Evolutionary conservation across 2,329 filamentous ascomycete genomes (phyloP), one percentile per base, ranked within the genome.

Genomic region (Talaromyces pinophilus): DNA sequence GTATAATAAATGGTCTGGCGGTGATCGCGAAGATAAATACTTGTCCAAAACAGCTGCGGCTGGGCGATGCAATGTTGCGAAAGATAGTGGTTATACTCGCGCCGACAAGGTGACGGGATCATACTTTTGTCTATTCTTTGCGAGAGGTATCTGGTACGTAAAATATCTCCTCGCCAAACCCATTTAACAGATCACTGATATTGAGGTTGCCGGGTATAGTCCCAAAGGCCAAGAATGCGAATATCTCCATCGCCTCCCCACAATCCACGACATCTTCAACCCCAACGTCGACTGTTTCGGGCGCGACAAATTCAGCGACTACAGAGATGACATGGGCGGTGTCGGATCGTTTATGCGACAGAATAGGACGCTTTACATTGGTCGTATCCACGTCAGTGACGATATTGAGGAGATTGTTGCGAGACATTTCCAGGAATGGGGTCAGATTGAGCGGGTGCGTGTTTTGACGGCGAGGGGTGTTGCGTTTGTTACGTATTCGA

Each of bases 331-430:
- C 77, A 98, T 99, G 95, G 93, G 94, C 63, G 96, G 96, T 70
- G 93, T 97, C 1, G 95, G 95, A 30, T 92, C 88, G 68, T 99
- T 99, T 75, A 90, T 93, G 87, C 86, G 95, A 25, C 92, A 96
- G 75, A 99, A 99, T 76, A 86, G 95, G 38, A 99, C 95, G 0
- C 83, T 99, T 5, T 99, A 99, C 73, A 87, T 97, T 0, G 95
- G 95, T 5, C 85, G 93, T 59, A 97, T 99, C 77, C 92, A 97
- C 77, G 94, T 97, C 42, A 94, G 90, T 13, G 95, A 98, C 77
- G 94, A 98, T 75, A 97, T 98, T 69, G 94, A 99, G 76, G 95
- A 99, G 80, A 87, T 98, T 42, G 94, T 98, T 5, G 90, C 94
- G 35, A 86, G 96, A 15, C 95, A 99, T 80, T 97, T 98, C 76